Evolutionary conservation across 1,284 basidiomycete genomes (phyloP).

Genomic region (Trametes hirsuta): DNA sequence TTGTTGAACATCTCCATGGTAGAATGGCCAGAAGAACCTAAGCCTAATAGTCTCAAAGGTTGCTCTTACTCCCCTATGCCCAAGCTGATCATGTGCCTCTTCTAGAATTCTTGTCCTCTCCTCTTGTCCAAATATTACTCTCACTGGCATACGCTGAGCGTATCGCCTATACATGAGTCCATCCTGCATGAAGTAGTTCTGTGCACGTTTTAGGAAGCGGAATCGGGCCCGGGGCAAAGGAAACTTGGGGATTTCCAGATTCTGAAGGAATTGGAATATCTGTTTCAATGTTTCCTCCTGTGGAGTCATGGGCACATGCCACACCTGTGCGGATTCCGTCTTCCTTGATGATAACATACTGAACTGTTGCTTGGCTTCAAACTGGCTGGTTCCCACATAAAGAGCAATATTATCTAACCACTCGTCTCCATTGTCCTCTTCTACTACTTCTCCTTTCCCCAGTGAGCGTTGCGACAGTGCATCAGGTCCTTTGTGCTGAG

Average conservation of each 20-base stretch:
- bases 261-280: slow-evolving; percentile 7
- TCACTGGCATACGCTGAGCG: slow-evolving; percentile 17
- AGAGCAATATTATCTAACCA: slow-evolving; percentile 35
- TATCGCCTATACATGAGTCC: slow-evolving; percentile 6
- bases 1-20: neutral
- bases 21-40: neutral
- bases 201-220: slow-evolving; percentile 13
- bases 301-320: neutral
- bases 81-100: slow-evolving; percentile 25
- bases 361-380: neutral
- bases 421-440: slow-evolving; percentile 10
- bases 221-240: neutral
- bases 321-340: neutral
- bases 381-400: neutral
- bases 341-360: too few species aligned
- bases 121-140: neutral
- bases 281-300: neutral
- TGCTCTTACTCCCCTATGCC: slow-evolving; percentile 26
- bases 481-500: slow-evolving; percentile 31
- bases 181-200: slow-evolving; percentile 11
- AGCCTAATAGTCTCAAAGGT: slow-evolving; percentile 13
- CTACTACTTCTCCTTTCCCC: slow-evolving; percentile 21
- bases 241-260: neutral
- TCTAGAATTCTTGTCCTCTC: slow-evolving; percentile 3
- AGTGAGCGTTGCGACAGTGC: slow-evolving; percentile 33